Evolutionary conservation across 1,284 basidiomycete genomes (phyloP), one percentile per base, ranked within the genome.

Genomic region (Ustilago curta): DNA sequence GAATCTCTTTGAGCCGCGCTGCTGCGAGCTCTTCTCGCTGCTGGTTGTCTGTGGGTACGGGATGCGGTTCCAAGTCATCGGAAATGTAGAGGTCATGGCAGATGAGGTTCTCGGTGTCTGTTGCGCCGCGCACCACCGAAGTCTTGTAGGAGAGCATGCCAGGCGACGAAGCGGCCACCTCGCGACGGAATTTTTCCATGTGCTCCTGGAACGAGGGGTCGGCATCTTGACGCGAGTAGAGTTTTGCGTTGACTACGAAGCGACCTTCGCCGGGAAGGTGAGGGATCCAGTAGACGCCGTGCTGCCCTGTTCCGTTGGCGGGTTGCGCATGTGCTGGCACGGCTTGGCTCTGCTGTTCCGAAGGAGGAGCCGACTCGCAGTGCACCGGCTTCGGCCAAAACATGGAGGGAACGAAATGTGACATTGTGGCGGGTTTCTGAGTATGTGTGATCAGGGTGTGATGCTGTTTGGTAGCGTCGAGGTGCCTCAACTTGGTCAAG

Each of bases 111-210:
- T 81, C 77, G 18, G 65, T 69, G 59, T 78, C 71, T 14, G 61
- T 68, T 29, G 57, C 60, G 47, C 76, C 78, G 19, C 74, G 68
- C 12, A 80, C 80, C 21, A 74, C 75, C 31, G 76, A 73, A 21
- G 80, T 78, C 64, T 69, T 75, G 76, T 82, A 82, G 11, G 80
- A 64, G 54, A 82, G 78, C 76, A 82, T 73, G 44, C 80, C 80
- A 2, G 80, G 79, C 27, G 77, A 78, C 8, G 79, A 77, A 32
- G 73, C 73, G 7, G 77, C 67, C 23, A 82, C 79, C 32, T 81
- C 80, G 35, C 60, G 59, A 25, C 70, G 77, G 70, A 82, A 82
- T 35, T 67, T 77, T 12, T 74, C 77, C 64, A 82, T 51, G 59
- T 82, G 80, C 23, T 61, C 53, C 45, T 68, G 58, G 69, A 82